A percentile compares a stretch with the other conserved stretches of the same genome.
Conservation (phyloP, 805 yeast genomes). For the Kodamaea lidongshanica region DNA sequence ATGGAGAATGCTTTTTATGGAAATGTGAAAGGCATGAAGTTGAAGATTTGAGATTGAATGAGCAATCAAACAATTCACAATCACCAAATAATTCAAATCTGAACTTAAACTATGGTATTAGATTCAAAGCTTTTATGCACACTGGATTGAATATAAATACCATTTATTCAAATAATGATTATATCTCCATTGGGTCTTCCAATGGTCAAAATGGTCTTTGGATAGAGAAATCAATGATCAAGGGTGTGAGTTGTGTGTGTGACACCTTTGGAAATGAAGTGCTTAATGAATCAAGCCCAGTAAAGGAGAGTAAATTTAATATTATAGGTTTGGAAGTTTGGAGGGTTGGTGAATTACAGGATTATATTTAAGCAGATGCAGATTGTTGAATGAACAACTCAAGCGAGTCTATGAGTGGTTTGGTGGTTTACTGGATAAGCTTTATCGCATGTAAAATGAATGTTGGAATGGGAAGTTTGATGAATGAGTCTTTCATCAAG, state of each 20-base stretch:
- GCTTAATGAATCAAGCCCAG: constrained; percentile 32
- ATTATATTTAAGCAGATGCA: no score
- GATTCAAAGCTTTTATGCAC: constrained; percentile 77
- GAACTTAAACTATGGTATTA: constrained; percentile 4
- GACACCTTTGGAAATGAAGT: constrained; percentile 89
- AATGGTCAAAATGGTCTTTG: constrained; percentile 90
- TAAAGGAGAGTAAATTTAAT: constrained; percentile 54
- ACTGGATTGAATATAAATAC: constrained; percentile 85
- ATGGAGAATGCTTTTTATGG: constrained; percentile 95
- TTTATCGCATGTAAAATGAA: no score
- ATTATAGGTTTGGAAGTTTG: constrained; percentile 80
- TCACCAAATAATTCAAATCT: not conserved
- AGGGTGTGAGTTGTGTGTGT: constrained; percentile 74
- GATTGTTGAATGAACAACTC: no score
- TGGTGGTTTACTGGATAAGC: no score
- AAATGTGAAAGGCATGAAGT: constrained; percentile 46
- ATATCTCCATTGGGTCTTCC: constrained; percentile 84
- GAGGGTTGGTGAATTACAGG: constrained; percentile 50
- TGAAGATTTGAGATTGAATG: constrained; percentile 5
- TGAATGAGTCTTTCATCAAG: no score
- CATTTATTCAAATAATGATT: constrained; percentile 71
- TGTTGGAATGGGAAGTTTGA: no score
- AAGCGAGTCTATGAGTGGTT: no score
- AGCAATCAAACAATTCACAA: no score
- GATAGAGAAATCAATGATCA: constrained; percentile 66